Conservation (phyloP, 192 early-diverging fungal genomes). For the Coemansia sp. region DNA sequence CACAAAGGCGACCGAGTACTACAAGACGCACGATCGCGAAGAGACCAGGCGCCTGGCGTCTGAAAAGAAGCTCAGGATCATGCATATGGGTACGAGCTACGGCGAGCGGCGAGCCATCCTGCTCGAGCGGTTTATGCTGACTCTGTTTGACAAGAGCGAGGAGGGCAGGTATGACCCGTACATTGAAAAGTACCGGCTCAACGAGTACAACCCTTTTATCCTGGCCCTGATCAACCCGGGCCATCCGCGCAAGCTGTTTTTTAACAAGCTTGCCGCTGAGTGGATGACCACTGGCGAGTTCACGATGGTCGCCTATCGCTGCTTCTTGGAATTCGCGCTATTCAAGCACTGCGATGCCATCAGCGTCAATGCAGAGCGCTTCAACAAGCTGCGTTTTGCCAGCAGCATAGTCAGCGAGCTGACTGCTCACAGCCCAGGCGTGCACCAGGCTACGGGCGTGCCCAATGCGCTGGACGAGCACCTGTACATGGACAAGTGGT, state of each 20-base stretch:
- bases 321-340: slow-evolving; percentile 52
- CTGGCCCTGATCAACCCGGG: slow-evolving; percentile 43
- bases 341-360: slow-evolving; percentile 51
- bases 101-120: slow-evolving; percentile 40
- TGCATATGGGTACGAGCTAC: slow-evolving; percentile 21
- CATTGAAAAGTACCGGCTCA: slow-evolving; percentile 42
- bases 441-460: slow-evolving; percentile 32
- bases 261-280: slow-evolving; percentile 33
- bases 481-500: slow-evolving; percentile 53
- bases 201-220: slow-evolving; percentile 55
- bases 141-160: slow-evolving; percentile 43
- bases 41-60: slow-evolving; percentile 19
- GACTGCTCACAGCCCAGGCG: slow-evolving; percentile 20
- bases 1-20: slow-evolving; percentile 35
- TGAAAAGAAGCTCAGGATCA: slow-evolving; percentile 23
- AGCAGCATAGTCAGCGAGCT: slow-evolving; percentile 44
- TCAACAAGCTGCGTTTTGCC: slow-evolving; percentile 51
- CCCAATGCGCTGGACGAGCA: slow-evolving; percentile 49
- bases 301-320: slow-evolving; percentile 47
- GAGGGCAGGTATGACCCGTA: slow-evolving; percentile 45
- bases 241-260: slow-evolving; percentile 45
- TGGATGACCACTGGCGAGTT: slow-evolving; percentile 55
- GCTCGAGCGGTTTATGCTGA: slow-evolving; percentile 52
- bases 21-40: slow-evolving; percentile 42
- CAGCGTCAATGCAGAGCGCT: slow-evolving; percentile 44